Conservation (phyloP, 768 basidiomycete species). For the Trametes gibbosa region DNA sequence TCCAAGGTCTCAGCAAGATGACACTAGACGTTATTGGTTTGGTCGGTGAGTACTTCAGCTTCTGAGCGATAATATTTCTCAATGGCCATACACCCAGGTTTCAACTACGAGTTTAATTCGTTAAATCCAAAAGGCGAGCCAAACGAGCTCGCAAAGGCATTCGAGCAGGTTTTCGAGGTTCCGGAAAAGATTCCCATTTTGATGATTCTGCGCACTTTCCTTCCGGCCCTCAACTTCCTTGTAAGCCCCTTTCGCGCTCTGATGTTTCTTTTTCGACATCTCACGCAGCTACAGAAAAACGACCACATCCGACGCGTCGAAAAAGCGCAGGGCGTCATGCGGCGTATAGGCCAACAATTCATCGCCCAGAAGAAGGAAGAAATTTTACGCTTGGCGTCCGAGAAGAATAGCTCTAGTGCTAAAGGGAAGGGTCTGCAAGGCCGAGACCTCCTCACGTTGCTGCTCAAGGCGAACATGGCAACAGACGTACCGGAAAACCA, state of each 20-base stretch:
- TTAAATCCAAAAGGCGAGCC: constrained; percentile 26
- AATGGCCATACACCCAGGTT: no score
- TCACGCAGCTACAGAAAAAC: background rate
- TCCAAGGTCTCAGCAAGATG: constrained; percentile 33
- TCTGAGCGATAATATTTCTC: no score
- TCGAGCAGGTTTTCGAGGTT: constrained; percentile 26
- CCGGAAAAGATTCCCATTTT: constrained; percentile 7
- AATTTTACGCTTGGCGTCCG: constrained; percentile 28
- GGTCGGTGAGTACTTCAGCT: constrained; percentile 30
- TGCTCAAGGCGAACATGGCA: constrained; percentile 63
- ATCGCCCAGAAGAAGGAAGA: constrained; percentile 34
- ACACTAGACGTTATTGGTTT: constrained; percentile 45
- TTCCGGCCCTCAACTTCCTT: constrained; percentile 24
- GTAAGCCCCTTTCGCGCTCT: no score
- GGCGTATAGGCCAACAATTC: constrained; percentile 29
- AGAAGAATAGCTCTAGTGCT: constrained; percentile 30
- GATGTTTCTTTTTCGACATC: no score
- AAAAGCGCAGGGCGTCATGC: constrained; percentile 21
- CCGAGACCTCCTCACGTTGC: constrained; percentile 27
- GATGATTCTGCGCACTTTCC: constrained; percentile 14
- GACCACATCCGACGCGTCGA: background rate
- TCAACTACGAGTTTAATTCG: constrained; percentile 35
- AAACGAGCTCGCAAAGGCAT: constrained; percentile 34
- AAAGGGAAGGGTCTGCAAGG: constrained; percentile 3
- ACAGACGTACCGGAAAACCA: constrained; percentile 54